These are phyloP conservation scores for Daldinia childiae DNA, from an alignment of 495 filamentous ascomycete species.

Conservation along the genomic window DNA sequence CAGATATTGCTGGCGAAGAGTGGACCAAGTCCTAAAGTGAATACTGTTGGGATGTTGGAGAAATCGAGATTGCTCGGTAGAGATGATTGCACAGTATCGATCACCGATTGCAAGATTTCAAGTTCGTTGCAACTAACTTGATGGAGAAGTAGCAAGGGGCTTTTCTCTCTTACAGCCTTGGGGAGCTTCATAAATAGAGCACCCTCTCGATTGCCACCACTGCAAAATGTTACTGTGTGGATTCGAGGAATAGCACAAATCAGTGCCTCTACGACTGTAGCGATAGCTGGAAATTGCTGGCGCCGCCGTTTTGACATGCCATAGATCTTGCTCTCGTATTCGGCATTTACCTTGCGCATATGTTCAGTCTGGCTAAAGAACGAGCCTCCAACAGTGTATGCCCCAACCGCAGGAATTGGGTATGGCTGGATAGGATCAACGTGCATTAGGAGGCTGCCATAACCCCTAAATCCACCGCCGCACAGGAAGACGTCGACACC, in stretches of 20 bases:
- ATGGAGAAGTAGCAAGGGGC: slow-evolving; percentile 68
- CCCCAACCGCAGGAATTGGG: slow-evolving; percentile 85
- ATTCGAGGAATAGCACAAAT: slow-evolving; percentile 74
- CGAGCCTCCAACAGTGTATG: slow-evolving; percentile 70
- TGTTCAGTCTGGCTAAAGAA: slow-evolving; percentile 69
- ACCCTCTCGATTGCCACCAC: slow-evolving; percentile 87
- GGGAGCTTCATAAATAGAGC: slow-evolving; percentile 75
- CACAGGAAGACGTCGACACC: slow-evolving; percentile 84
- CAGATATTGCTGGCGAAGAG: slow-evolving; percentile 58
- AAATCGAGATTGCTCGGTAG: slow-evolving; percentile 60
- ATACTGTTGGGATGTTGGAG: slow-evolving; percentile 57
- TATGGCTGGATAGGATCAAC: slow-evolving; percentile 74
- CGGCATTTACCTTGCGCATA: slow-evolving; percentile 65
- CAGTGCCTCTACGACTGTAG: slow-evolving; percentile 77
- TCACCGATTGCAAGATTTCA: slow-evolving; percentile 56
- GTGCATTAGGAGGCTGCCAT: slow-evolving; percentile 85
- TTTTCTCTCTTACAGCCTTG: slow-evolving; percentile 62
- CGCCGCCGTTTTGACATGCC: slow-evolving; percentile 85
- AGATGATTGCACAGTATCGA: slow-evolving; percentile 62
- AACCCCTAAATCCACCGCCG: slow-evolving; percentile 90
- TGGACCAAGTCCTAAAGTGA: slow-evolving; percentile 52
- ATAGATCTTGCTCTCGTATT: slow-evolving; percentile 70
- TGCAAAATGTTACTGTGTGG: slow-evolving; percentile 79
- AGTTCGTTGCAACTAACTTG: slow-evolving; percentile 52
- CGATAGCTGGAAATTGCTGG: slow-evolving; percentile 84